phyloP scores from a whole-genome alignment of 2,329 filamentous ascomycete species.

The Biscogniauxia marginata region DNA sequence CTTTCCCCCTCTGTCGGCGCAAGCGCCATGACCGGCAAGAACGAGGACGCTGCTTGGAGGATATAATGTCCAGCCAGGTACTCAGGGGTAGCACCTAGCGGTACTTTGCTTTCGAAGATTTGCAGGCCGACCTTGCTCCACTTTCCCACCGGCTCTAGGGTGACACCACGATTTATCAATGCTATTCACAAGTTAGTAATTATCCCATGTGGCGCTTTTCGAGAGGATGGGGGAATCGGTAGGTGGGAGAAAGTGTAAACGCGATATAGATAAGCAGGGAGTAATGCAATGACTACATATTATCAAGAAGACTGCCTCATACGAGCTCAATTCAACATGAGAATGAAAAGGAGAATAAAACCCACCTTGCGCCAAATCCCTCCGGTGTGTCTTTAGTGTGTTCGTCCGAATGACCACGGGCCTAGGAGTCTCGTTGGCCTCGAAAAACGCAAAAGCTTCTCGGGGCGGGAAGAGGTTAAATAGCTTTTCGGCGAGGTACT shows the following conservation, averaged over 20 bases:
- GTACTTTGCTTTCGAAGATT: slow-evolving; percentile 78
- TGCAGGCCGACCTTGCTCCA: slow-evolving; percentile 98
- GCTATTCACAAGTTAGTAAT: slow-evolving; percentile 39
- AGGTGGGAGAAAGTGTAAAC: neutral
- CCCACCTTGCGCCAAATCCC: slow-evolving; percentile 82
- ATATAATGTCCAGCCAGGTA: slow-evolving; percentile 98
- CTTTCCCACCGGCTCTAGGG: slow-evolving; percentile 93
- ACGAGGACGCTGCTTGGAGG: slow-evolving; percentile 92
- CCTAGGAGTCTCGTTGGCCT: slow-evolving; percentile 92
- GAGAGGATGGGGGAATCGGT: too few relatives aligned
- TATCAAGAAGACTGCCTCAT: too few relatives aligned
- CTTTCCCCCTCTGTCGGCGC: slow-evolving; percentile 92
- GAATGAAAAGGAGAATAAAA: neutral
- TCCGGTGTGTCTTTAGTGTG: slow-evolving; percentile 74
- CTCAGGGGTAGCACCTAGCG: slow-evolving; percentile 88
- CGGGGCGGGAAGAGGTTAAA: slow-evolving; percentile 87
- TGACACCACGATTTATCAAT: slow-evolving; percentile 62
- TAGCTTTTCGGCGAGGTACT: slow-evolving; percentile 93
- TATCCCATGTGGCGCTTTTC: neutral
- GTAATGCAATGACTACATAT: too few relatives aligned
- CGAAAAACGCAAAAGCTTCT: slow-evolving; percentile 97
- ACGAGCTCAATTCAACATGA: too few relatives aligned
- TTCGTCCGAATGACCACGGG: slow-evolving; percentile 97
- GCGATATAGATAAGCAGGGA: neutral
- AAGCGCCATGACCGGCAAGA: slow-evolving; percentile 95